phyloP scores from a whole-genome alignment of 2,329 filamentous ascomycete genomes.

The Thielaviopsis punctulata region DNA sequence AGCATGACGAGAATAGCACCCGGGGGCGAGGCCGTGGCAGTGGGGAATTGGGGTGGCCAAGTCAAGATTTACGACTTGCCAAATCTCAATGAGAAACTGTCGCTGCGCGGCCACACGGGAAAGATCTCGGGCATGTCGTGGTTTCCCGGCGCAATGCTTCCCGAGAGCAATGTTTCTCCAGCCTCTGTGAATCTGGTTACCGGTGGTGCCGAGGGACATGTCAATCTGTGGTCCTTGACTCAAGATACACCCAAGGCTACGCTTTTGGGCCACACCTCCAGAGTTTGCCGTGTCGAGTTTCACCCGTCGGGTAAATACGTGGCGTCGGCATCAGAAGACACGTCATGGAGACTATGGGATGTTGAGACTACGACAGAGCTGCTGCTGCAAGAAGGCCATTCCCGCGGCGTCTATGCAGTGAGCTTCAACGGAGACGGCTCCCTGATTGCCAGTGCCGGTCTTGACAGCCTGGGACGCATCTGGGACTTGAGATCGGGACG shows the following conservation, averaged over 20 bases:
- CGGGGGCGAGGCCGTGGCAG: constrained; percentile 64
- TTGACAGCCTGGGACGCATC: constrained; percentile 86
- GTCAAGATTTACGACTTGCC: constrained; percentile 77
- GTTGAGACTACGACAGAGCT: constrained; percentile 71
- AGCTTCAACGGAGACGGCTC: constrained; percentile 86
- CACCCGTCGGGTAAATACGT: constrained; percentile 82
- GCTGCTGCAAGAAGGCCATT: constrained; percentile 83
- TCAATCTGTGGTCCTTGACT: constrained; percentile 80
- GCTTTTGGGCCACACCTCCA: constrained; percentile 64
- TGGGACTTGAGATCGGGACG: constrained; percentile 90
- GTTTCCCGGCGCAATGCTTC: constrained; percentile 67
- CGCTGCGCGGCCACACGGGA: constrained; percentile 69
- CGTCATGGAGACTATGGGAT: constrained; percentile 94
- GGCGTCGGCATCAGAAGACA: constrained; percentile 88
- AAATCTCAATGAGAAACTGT: constrained; percentile 58
- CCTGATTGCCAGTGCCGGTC: constrained; percentile 73
- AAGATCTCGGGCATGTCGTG: constrained; percentile 82
- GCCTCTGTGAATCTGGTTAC: constrained; percentile 72
- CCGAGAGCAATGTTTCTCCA: constrained; percentile 51
- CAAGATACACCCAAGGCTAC: constrained; percentile 74
- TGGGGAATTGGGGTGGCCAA: constrained; percentile 83
- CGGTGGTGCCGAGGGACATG: constrained; percentile 70
- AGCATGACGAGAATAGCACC: constrained; percentile 87
- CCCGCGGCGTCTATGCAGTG: constrained; percentile 78
- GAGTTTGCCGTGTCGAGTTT: constrained; percentile 85